Percentiles rank a stretch among this genome's conserved stretches.
These are phyloP conservation scores for Beta corolliflora DNA, from an alignment of 179 eudicot species.

Conservation along the genomic window DNA sequence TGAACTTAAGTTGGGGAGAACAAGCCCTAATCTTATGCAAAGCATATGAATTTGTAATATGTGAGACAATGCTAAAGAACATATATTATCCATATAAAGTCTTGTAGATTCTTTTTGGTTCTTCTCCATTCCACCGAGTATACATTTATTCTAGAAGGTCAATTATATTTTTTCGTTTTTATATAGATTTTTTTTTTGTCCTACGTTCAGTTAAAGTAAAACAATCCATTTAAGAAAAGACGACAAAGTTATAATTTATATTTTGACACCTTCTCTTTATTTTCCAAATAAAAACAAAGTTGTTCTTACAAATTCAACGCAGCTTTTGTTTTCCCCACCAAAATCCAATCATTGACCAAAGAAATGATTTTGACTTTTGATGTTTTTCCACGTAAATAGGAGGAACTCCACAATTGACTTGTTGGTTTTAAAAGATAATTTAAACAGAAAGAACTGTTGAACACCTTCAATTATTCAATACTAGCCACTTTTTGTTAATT, in stretches of 20 bases:
- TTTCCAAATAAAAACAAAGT: neutral
- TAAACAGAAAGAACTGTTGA: neutral
- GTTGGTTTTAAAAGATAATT: neutral
- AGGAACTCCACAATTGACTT: constrained; percentile 23
- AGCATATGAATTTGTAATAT: too few species aligned
- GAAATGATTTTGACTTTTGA: neutral
- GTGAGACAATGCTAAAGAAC: too few species aligned
- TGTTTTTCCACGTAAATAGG: constrained; percentile 7
- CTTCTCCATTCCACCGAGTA: too few species aligned
- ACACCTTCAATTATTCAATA: neutral
- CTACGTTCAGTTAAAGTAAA: neutral
- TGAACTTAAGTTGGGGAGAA: too few species aligned
- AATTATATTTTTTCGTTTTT: neutral
- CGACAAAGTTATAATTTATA: neutral
- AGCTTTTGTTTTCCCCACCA: neutral
- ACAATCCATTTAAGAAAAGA: neutral
- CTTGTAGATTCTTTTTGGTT: too few species aligned
- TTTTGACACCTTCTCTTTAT: too few species aligned
- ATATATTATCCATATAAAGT: too few species aligned
- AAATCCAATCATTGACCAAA: constrained; percentile 3
- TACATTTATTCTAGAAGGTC: constrained; percentile 2
- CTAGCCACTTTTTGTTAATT: neutral
- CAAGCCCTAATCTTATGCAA: too few species aligned
- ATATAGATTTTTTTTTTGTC: neutral
- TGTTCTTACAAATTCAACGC: constrained; percentile 8